Percentiles rank a stretch among this genome's conserved stretches.
Evolutionary conservation across 805 yeast genomes (phyloP).

Genomic region (Starmerella roubikii): DNA sequence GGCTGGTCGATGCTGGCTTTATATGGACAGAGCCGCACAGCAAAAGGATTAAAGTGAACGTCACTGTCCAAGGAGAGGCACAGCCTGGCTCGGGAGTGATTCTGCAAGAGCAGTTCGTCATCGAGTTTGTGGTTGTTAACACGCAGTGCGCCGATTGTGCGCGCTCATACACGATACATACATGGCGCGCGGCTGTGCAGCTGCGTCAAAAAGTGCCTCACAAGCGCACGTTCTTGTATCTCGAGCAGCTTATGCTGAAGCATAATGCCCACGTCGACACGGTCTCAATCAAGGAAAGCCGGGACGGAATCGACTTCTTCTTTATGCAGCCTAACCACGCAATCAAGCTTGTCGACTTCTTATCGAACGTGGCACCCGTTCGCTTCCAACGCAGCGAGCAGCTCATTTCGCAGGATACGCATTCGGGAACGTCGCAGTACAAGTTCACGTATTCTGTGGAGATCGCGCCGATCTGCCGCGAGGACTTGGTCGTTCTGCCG

Average conservation of each 20-base stretch:
- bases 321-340: slow-evolving; percentile 84
- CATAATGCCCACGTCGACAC: slow-evolving; percentile 90
- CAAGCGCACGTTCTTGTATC: slow-evolving; percentile 80
- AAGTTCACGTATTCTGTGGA: slow-evolving; percentile 84
- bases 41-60: slow-evolving; percentile 72
- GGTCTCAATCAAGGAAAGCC: slow-evolving; percentile 72
- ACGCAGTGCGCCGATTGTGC: slow-evolving; percentile 98
- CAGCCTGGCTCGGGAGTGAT: slow-evolving; percentile 58
- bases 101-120: slow-evolving; percentile 84
- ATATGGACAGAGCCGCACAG: slow-evolving; percentile 98
- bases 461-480: slow-evolving; percentile 87
- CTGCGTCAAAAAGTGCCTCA: slow-evolving; percentile 91
- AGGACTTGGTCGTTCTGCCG: slow-evolving; percentile 80
- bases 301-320: slow-evolving; percentile 85
- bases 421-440: slow-evolving; percentile 72
- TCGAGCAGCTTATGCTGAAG: slow-evolving; percentile 81
- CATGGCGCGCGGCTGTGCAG: slow-evolving; percentile 96
- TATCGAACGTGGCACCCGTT: slow-evolving; percentile 68
- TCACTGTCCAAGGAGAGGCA: slow-evolving; percentile 93
- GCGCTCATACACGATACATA: slow-evolving; percentile 78
- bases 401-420: slow-evolving; percentile 77
- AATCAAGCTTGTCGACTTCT: slow-evolving; percentile 78
- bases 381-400: slow-evolving; percentile 75
- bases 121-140: slow-evolving; percentile 83
- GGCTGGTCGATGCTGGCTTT: slow-evolving; percentile 82